Evolutionary conservation across 75 land plant genomes (phyloP).

Genomic region (Cupressus sempervirens): DNA sequence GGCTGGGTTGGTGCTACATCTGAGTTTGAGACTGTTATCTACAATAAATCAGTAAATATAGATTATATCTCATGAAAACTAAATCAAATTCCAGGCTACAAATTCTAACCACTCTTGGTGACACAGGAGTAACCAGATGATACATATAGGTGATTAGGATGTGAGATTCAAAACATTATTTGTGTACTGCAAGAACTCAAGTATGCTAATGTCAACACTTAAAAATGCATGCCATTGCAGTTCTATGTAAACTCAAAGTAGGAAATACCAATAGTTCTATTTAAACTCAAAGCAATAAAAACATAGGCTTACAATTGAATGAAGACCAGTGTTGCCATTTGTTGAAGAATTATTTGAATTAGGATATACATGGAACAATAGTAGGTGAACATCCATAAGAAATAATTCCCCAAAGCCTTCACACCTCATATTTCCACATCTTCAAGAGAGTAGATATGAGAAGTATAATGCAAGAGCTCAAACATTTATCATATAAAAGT

Average conservation of each 20-base stretch:
- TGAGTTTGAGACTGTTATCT: conserved; percentile 42
- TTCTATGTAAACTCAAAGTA: not conserved
- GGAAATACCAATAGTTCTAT: not conserved
- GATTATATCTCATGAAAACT: not conserved
- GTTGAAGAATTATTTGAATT: conserved; percentile 22
- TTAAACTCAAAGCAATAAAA: not conserved
- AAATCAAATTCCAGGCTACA: not conserved
- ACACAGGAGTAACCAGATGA: not conserved
- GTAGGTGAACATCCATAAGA: not conserved
- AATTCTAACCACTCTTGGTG: conserved; percentile 21
- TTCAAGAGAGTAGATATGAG: not conserved
- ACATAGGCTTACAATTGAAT: conserved; percentile 11
- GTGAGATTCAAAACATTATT: conserved; percentile 15
- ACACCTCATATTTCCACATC: not conserved
- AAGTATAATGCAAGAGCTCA: conserved; percentile 10
- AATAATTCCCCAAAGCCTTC: not conserved
- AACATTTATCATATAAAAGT: conserved; percentile 1
- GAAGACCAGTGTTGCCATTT: conserved; percentile 28
- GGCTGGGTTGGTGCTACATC: conserved; percentile 51
- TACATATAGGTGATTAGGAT: conserved; percentile 10
- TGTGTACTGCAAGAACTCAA: conserved; percentile 11
- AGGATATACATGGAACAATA: conserved; percentile 33
- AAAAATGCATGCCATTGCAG: not conserved
- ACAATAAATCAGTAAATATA: not conserved
- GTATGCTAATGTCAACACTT: not conserved